Base-by-base conservation (phyloP, 164 flowering plant species). In the Magnolia changhungtana region DNA sequence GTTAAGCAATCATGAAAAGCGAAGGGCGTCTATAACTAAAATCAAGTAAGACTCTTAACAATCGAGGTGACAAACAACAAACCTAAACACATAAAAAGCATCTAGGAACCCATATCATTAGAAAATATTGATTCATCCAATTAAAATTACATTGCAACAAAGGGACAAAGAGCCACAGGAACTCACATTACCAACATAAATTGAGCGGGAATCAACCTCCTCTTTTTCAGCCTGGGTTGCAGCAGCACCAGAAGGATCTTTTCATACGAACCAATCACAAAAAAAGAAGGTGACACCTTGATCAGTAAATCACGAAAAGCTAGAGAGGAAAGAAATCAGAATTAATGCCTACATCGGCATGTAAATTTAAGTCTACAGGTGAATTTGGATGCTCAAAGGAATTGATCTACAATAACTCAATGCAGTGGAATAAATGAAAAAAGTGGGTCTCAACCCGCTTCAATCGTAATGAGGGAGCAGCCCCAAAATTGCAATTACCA, bases 111-210 rank as follows among this genome's bases (percentile, higher is more conserved):
- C 50, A 29, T 16, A 55, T 11, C 13, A 55, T 8, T 55, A 55
- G 61, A 55, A 68, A 68, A 37, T 13, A 10, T 37, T 8, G 10
- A 68, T 68, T 7, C 71, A 68, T 64, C 16, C 68, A 10, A 21
- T 65, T 65, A 24, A 65, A 20, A 68, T 29, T 16, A 68, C 49
- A 18, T 31, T 29, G 71, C 49, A 74, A 16, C 7, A 10, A n/a
- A 29, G 9, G 8, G 10, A 45, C 27, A 37, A 73, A 8, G 69
- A 65, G 31, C 19, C 24, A 4, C 50, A 68, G 23, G 16, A 78
- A 83, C 96, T 89, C 85, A 90, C 96, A 87, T 92, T 92, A 63
- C 94, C 94, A 81, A 92, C 93, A 86, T 92, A 92, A 49, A 92
- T 87, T 19, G 94, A 93, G 18, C 96, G 90, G 19, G 92, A 52